Percentiles rank a stretch among this genome's conserved stretches.
phyloP scores from a whole-genome alignment of 139 green algal species.

The Auxenochlorella pyrenoidosa region DNA sequence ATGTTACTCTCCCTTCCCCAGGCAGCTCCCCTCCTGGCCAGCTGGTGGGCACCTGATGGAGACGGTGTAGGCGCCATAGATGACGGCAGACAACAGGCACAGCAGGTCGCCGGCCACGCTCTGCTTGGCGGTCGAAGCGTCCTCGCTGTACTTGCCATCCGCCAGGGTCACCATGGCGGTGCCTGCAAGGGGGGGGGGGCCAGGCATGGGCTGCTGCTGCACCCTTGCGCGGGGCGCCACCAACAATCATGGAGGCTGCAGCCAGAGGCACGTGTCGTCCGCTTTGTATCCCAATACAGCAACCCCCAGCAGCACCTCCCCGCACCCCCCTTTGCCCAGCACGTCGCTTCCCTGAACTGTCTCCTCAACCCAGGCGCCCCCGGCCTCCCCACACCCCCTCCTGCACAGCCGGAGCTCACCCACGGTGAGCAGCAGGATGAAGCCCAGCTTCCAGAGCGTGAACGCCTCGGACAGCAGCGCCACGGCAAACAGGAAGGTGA shows the following conservation, averaged over 20 bases:
- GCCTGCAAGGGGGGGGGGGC: conserved; percentile 53
- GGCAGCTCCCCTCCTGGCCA: too few species aligned
- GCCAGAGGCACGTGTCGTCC: neutral
- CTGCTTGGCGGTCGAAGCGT: neutral
- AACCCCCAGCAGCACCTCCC: neutral
- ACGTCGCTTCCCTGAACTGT: too few species aligned
- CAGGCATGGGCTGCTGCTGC: neutral
- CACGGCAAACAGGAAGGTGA: conserved; percentile 87
- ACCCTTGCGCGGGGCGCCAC: too few species aligned
- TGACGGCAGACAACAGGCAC: conserved; percentile 73
- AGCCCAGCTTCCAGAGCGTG: conserved; percentile 70
- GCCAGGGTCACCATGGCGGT: conserved; percentile 73
- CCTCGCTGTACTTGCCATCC: conserved; percentile 50
- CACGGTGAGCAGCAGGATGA: conserved; percentile 74
- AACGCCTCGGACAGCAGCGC: conserved; percentile 66
- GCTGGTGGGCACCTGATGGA: conserved; percentile 43
- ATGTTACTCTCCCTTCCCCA: too few species aligned
- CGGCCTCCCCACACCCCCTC: too few species aligned
- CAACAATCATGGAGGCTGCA: too few species aligned
- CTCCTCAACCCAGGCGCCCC: too few species aligned
- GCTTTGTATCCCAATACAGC: neutral
- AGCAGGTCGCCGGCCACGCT: conserved; percentile 80
- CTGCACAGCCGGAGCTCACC: conserved; percentile 49
- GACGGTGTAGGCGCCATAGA: conserved; percentile 92
- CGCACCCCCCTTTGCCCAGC: neutral